Percentiles rank a stretch among this genome's conserved stretches.
Evolutionary conservation across 2,329 filamentous ascomycete species (phyloP).

Genomic region (Arthrocladium fulminans): DNA sequence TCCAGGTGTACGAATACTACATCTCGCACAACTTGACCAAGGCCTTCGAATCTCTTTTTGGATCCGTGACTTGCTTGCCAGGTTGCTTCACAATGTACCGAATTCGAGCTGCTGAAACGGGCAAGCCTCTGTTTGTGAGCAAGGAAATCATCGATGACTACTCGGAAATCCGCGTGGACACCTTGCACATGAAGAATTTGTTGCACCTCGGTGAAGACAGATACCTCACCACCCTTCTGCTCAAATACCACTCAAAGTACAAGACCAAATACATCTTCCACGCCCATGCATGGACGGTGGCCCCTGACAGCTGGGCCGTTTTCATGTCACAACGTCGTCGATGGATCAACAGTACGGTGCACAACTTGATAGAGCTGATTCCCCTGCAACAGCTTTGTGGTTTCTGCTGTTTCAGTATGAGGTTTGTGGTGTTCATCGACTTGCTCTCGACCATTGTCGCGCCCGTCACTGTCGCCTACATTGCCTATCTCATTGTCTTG

Average conservation of each 20-base stretch:
- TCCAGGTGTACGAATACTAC: conserved; percentile 99
- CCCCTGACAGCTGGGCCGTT: conserved; percentile 84
- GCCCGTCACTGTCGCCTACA: conserved; percentile 82
- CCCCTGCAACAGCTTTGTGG: conserved; percentile 89
- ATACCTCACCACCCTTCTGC: conserved; percentile 85
- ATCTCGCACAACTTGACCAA: conserved; percentile 96
- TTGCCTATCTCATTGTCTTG: conserved; percentile 77
- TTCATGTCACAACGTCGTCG: conserved; percentile 97
- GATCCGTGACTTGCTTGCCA: conserved; percentile 91
- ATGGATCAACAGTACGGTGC: conserved; percentile 99
- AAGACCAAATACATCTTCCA: conserved; percentile 96
- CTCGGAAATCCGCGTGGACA: conserved; percentile 89
- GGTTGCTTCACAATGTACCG: conserved; percentile 99
- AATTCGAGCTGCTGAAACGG: conserved; percentile 84
- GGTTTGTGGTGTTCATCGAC: conserved; percentile 93
- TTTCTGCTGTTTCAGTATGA: conserved; percentile 99
- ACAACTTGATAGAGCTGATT: conserved; percentile 93
- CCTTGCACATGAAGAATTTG: conserved; percentile 97
- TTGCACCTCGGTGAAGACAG: conserved; percentile 95
- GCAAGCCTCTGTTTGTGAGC: conserved; percentile 93
- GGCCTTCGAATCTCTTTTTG: conserved; percentile 95
- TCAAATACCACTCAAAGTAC: conserved; percentile 87
- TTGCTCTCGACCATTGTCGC: conserved; percentile 85
- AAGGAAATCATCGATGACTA: conserved; percentile 83
- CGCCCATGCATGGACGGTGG: conserved; percentile 93